Evolutionary conservation across 2,329 filamentous ascomycete species (phyloP), one percentile per base, ranked within the genome.

Genomic region (Penicillium sp.): DNA sequence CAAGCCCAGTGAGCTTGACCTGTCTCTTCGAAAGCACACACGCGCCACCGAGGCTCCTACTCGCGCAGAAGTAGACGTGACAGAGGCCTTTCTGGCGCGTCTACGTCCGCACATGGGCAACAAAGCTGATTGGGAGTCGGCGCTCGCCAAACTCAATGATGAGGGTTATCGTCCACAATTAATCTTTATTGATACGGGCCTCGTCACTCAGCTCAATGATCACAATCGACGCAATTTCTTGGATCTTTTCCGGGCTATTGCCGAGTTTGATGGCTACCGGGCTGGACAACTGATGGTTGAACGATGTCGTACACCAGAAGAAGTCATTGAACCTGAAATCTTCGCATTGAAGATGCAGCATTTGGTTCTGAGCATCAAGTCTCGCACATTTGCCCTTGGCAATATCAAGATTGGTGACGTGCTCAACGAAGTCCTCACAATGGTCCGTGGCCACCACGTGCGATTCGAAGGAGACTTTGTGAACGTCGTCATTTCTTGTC

Each of bases 261-360:
- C 95, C 17, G 94, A 97, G 72, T 99, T 99, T 70, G 93, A 99
- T 74, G 95, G 95, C 10, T 97, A 97, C 81, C 93, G 92, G 74
- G 93, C 94, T 4, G 95, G 95, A 0, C 88, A 96, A 65, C 84
- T 99, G 44, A 99, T 99, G 95, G 94, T 96, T 62, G 92, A 97
- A 76, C 89, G 95, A 49, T 98, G 93, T 73, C 89, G 94, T 17
- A 93, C 97, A 74, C 95, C 95, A 0, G 91, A 95, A 49, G 91
- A 91, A 2, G 95, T 99, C 1, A 84, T 97, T 24, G 91, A 97
- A 68, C 81, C 90, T 62, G 94, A 99, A 68, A 86, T 98, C 0
- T 99, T 98, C 73, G 93, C 94, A 0, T 82, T 98, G 61, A 92
- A 93, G 75, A 98, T 99, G 94, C 93, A 99, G 78, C 93, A 98